A percentile compares a stretch with the other conserved stretches of the same genome.
phyloP scores from a whole-genome alignment of 148 eudicot genomes.

The Spergularia marina region DNA sequence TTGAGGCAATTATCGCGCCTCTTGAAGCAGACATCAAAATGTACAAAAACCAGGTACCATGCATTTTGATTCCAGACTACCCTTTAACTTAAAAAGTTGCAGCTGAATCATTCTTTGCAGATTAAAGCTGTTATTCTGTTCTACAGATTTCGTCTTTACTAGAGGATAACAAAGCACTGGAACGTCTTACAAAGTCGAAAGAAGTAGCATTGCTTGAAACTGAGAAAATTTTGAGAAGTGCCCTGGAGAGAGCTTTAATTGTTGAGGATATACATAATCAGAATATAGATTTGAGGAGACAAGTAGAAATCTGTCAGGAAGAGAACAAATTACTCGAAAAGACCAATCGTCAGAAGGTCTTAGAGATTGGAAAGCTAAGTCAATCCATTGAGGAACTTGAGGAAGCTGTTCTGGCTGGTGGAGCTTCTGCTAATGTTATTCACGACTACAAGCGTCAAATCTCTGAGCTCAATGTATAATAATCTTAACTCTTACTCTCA shows the following conservation, averaged over 20 bases:
- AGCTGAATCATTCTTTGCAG: not conserved
- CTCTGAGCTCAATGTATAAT: constrained; percentile 60
- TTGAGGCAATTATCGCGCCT: constrained; percentile 78
- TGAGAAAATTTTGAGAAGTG: constrained; percentile 80
- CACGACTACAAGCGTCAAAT: constrained; percentile 71
- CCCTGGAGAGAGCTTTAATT: constrained; percentile 78
- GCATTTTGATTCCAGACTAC: not conserved
- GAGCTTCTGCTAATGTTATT: constrained; percentile 71
- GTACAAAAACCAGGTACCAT: constrained; percentile 59
- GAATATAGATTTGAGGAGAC: constrained; percentile 72
- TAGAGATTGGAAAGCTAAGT: constrained; percentile 80
- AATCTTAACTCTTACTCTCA: not conserved
- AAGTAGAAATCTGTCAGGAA: constrained; percentile 85
- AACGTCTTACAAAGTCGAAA: constrained; percentile 76
- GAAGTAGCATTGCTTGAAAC: constrained; percentile 89
- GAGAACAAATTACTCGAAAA: constrained; percentile 83
- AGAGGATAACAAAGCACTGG: constrained; percentile 78
- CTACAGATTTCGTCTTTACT: constrained; percentile 58
- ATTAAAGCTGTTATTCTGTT: not conserved
- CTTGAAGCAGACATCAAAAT: constrained; percentile 89
- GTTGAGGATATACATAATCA: constrained; percentile 96
- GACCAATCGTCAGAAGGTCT: constrained; percentile 76
- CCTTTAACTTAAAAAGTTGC: not conserved
- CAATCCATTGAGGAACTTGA: constrained; percentile 76
- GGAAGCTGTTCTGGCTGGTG: constrained; percentile 86